Evolutionary conservation across 2,329 filamentous ascomycete species (phyloP), one percentile per base, ranked within the genome.

Genomic region (Beauveria sp.): DNA sequence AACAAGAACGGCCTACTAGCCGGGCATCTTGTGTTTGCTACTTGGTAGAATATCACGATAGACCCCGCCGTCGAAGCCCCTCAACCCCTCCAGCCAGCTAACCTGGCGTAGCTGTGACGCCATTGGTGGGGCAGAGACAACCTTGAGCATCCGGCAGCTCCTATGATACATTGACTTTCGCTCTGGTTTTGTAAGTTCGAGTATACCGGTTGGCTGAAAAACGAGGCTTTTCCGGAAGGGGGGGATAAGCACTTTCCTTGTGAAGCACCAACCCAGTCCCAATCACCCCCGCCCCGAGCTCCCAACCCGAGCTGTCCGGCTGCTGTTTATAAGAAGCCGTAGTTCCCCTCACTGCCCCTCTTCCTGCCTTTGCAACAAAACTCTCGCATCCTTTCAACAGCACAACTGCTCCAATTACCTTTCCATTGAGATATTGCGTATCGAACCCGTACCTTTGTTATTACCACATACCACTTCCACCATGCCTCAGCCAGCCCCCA

Each of bases 401-500:
- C 18, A 34, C 34, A 20, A 14, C n/a, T 28, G 18, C 16, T 26
- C 28, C 50, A 42, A 14, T 47, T 47, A 16, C 38, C 10, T 5
- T 38, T 22, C 43, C 24, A 38, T n/a, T 43, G 34, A 54, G 14
- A 54, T 16, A 16, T 16, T 38, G 34, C 34, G 34, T 38, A 38
- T 14, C 34, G 34, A 38, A 38, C 34, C 5, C 30, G 12, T 7
- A 55, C 10, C 16, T 20, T 18, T 54, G 0, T 24, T 30, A 28
- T 43, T 28, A 24, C 18, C 49, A n/a, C 5, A n/a, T 28, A 43
- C 40, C n/a, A 38, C 20, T 5, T 18, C 18, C 43, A 71, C 30
- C 59, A 84, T 86, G 83, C 81, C 82, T 77, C 77, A 82, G 68
- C 66, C 74, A 70, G 74, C 86, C 64, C 85, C 86, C 69, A 73